Percentiles rank a stretch among this genome's conserved stretches.
Evolutionary conservation across 495 filamentous ascomycete genomes (phyloP).

Genomic region (Annulohypoxylon moriforme): DNA sequence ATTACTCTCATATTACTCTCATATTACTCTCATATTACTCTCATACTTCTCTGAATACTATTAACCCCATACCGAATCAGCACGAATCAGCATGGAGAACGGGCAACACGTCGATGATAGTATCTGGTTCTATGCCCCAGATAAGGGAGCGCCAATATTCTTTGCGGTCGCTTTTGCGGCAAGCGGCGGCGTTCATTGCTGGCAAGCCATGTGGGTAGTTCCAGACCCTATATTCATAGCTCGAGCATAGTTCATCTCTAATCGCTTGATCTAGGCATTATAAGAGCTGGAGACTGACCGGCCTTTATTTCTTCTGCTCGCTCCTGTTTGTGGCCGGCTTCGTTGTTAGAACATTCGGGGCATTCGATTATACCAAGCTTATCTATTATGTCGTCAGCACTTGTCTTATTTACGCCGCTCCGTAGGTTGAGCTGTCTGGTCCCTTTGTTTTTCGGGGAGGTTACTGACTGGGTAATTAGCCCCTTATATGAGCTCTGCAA

Average conservation of each 20-base stretch:
- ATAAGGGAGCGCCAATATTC: constrained; percentile 75
- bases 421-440: constrained; percentile 63
- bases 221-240: background rate
- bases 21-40: no score
- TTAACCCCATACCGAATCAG: background rate
- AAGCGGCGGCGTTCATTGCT: constrained; percentile 68
- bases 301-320: constrained; percentile 53
- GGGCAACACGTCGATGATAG: constrained; percentile 61
- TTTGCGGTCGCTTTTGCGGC: constrained; percentile 72
- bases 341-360: constrained; percentile 65
- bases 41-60: constrained; percentile 1
- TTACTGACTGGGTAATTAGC: constrained; percentile 49
- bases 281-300: constrained; percentile 59
- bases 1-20: no score
- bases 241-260: no score
- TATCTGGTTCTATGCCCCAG: constrained; percentile 78
- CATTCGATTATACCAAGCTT: constrained; percentile 68
- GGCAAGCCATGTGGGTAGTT: constrained; percentile 69
- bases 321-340: constrained; percentile 68
- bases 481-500: constrained; percentile 80
- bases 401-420: constrained; percentile 70
- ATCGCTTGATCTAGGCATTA: constrained; percentile 63
- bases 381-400: constrained; percentile 69
- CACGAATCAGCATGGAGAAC: constrained; percentile 49
- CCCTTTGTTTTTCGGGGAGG: background rate